Base-by-base conservation (phyloP, 2,329 filamentous ascomycete genomes). In the Plectosphaerella cucumerina region DNA sequence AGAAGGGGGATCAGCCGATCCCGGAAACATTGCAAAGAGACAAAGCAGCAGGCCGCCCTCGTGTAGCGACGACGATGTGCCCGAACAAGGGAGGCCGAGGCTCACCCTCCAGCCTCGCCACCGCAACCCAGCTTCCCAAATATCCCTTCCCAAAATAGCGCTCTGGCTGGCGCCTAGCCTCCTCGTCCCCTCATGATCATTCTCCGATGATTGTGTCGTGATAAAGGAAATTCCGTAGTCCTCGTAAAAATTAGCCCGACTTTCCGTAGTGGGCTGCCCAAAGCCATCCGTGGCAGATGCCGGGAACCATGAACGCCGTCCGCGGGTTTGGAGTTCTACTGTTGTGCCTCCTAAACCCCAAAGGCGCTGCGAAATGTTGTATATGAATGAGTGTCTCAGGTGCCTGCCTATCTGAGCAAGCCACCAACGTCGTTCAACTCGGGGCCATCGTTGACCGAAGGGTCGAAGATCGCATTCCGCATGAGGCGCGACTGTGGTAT, bases 401-500 rank as follows among this genome's bases (percentile, higher is more conserved):
- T 6, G 5, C 17, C 10, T 39, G 17, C 17, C 17, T 18, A 48
- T 43, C 15, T 67, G 31, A 74, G 58, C 17, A 76, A 62, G 44
- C 72, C 70, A 15, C 72, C 72, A 4, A 64, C 61, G 53, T 75
- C 73, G 44, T 62, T 64, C 2, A 75, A 62, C 35, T 67, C 59
- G 4, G 67, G 65, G 21, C 63, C 63, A 3, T 60, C 57, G 17
- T 63, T 66, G 44, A 60, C 62, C 11, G 65, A 58, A 15, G 59
- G 56, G 21, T 65, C 65, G 21, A 65, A 62, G 4, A 62, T 53
- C 5, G 53, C 50, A 18, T 51, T 49, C 17, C 67, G 60, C 51
- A 71, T 68, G 46, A 66, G 60, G 4, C 62, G 64, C 21, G 70
- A 67, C 52, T 74, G 75, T 2, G 70, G 70, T 55, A 78, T 76